Base-by-base conservation (phyloP, 164 flowering plant species). In the Aristolochia fimbriata region DNA sequence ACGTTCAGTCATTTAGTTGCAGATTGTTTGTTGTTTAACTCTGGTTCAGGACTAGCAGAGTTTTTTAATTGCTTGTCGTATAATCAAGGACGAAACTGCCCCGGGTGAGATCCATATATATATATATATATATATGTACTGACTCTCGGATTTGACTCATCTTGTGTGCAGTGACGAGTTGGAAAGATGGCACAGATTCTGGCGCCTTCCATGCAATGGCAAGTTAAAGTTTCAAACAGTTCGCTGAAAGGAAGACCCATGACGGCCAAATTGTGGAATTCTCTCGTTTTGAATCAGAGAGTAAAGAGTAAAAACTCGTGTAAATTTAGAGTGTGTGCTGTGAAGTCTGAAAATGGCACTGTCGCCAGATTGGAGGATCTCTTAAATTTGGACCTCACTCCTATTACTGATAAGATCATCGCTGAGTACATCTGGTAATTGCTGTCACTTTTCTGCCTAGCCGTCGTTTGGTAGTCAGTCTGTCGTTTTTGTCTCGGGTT, bases 361-460 rank as follows among this genome's bases (percentile, higher is more conserved):
- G 51, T 88, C 16, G 85, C 86, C 69, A 80, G 97, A 67, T n/a
- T 90, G 58, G 92, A 87, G 51, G 74, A 80, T 71, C 74, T 93
- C 51, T 78, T 93, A 6, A 85, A 90, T 68, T 66, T 93, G 84
- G 99, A 93, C 57, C n/a, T 80, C 64, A 73, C 85, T 41, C 91
- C 96, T 11, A 81, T 62, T 71, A 87, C 99, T 45, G 87, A 93
- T 61, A 93, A 81, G 66, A 82, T 90, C 70, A 90, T 93, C 57
- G 99, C 96, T 14, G 99, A 93, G 59, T 93, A 93, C 61, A 88
- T 93, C 67, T 93, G 97, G 99, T 88, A 83, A 22, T 37, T 37
- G 9, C 60, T 6, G 20, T 11, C 22, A 17, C 1, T 49, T 49
- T 20, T 49, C 52, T 49, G 24, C 17, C 21, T 56, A 30, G 8